Evolutionary conservation across 805 yeast species (phyloP).

Genomic region (Monosporozyma siamensis): DNA sequence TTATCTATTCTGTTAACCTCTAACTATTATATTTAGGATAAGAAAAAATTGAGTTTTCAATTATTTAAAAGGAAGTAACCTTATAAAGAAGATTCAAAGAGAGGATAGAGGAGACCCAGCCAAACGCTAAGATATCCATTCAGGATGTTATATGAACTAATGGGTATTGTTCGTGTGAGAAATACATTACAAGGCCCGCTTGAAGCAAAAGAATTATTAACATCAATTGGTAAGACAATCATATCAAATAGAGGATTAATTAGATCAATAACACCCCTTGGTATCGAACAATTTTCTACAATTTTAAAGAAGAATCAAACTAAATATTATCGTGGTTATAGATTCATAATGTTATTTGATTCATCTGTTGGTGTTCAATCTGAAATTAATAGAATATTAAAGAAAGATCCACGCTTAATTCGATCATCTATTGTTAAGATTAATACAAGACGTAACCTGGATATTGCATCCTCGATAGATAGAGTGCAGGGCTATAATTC

Average conservation of each 20-base stretch:
- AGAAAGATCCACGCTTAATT: constrained; percentile 84
- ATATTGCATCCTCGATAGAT: constrained; percentile 49
- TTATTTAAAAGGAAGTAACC: too few relatives aligned
- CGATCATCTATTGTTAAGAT: constrained; percentile 66
- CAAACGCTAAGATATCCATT: too few relatives aligned
- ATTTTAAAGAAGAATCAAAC: constrained; percentile 80
- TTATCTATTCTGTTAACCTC: too few relatives aligned
- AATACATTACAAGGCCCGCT: constrained; percentile 42
- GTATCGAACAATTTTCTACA: constrained; percentile 63
- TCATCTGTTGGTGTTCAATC: constrained; percentile 78
- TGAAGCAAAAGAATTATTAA: constrained; percentile 55
- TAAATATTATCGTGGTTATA: constrained; percentile 81
- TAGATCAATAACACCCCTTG: constrained; percentile 71
- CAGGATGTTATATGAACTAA: constrained; percentile 86
- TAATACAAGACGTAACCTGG: constrained; percentile 42
- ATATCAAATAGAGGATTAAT: constrained; percentile 91
- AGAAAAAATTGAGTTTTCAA: too few relatives aligned
- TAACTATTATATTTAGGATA: too few relatives aligned
- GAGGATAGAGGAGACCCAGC: too few relatives aligned
- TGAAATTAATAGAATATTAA: constrained; percentile 70
- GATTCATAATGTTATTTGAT: constrained; percentile 80
- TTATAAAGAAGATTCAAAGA: too few relatives aligned
- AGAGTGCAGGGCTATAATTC: constrained; percentile 31
- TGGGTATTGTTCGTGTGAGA: constrained; percentile 78
- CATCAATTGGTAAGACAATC: constrained; percentile 73